Base-by-base conservation (phyloP, 345 rosid species). In the Conringia planisiliqua region DNA sequence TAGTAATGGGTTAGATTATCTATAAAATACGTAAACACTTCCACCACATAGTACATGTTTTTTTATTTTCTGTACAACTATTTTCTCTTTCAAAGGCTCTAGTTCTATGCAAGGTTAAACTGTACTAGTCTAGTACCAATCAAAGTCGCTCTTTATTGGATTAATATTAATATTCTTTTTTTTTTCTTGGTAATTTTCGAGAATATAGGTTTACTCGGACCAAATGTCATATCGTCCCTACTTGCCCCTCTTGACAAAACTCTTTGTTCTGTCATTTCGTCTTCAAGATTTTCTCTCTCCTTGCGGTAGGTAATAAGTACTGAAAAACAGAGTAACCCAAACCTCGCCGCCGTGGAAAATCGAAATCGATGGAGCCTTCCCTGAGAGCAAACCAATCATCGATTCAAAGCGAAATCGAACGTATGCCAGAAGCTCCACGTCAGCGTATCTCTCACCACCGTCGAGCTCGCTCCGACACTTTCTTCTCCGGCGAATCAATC, bases 391-490 rank as follows among this genome's bases (percentile, higher is more conserved):
- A 52, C 29, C 64, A 44, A 26, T 27, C 70, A 42, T 42, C 73
- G 26, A 78, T 72, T 33, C 74, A 68, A 14, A 62, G 50, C 52
- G 85, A 79, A 44, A 79, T 90, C 60, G 90, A 89, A 52, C 87
- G 79, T 76, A 93, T 89, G 90, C 81, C 94, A 3, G 92, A 89
- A 54, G 78, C 83, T 14, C 88, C 81, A 51, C 85, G 76, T 57
- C 80, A 79, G 59, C 87, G 89, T 1, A 77, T 86, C 56, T 75
- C 86, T 77, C 89, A 82, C 69, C 98, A 93, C 86, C 86, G 98
- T 17, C 80, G 98, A 48, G 96, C 98, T 16, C 94, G 86, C 82
- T 93, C 98, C 59, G 98, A 93, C 71, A 89, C 89, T 63, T 73
- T 92, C 68, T 93, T 88, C 86, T 90, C 96, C 69, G 92, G 72